Evolutionary conservation across 805 yeast genomes (phyloP).

Genomic region (Myxozyma udenii): DNA sequence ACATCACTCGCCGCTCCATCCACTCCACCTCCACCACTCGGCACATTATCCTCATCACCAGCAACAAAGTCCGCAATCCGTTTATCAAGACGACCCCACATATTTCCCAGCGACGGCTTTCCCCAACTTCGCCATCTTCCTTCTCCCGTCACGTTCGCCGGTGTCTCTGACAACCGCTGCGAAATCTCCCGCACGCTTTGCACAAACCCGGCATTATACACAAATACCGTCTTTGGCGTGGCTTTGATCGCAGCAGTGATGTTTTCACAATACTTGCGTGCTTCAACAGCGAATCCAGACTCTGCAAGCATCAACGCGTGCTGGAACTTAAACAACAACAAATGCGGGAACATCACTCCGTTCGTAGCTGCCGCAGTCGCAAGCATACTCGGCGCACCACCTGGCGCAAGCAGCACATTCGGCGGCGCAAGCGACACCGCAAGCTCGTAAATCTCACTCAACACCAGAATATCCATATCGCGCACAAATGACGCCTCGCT

Average conservation of each 20-base stretch:
- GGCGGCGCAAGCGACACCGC: slow-evolving; percentile 39
- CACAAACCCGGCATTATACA: slow-evolving; percentile 37
- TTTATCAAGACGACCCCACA: slow-evolving; percentile 86
- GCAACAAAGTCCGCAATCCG: slow-evolving; percentile 75
- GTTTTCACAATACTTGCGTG: slow-evolving; percentile 61
- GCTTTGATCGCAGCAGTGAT: slow-evolving; percentile 44
- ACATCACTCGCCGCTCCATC: slow-evolving; percentile 19
- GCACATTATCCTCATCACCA: slow-evolving; percentile 61
- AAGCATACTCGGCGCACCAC: background rate
- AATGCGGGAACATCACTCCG: slow-evolving; percentile 44
- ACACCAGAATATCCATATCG: slow-evolving; percentile 48
- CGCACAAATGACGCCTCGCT: slow-evolving; percentile 46
- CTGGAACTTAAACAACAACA: slow-evolving; percentile 57
- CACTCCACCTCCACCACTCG: slow-evolving; percentile 17
- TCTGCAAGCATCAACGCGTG: slow-evolving; percentile 74
- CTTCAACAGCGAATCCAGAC: slow-evolving; percentile 53
- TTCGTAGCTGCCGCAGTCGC: slow-evolving; percentile 24
- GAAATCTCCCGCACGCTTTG: slow-evolving; percentile 40
- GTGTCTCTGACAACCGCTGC: slow-evolving; percentile 37
- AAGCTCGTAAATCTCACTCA: slow-evolving; percentile 72
- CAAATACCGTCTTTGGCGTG: slow-evolving; percentile 38
- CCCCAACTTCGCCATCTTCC: slow-evolving; percentile 69
- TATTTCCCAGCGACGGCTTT: slow-evolving; percentile 62
- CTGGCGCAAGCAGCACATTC: slow-evolving; percentile 19
- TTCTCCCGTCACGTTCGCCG: slow-evolving; percentile 35